These are phyloP conservation scores for Aurinia saxatilis DNA, from an alignment of 345 rosid genomes.

Conservation along the genomic window DNA sequence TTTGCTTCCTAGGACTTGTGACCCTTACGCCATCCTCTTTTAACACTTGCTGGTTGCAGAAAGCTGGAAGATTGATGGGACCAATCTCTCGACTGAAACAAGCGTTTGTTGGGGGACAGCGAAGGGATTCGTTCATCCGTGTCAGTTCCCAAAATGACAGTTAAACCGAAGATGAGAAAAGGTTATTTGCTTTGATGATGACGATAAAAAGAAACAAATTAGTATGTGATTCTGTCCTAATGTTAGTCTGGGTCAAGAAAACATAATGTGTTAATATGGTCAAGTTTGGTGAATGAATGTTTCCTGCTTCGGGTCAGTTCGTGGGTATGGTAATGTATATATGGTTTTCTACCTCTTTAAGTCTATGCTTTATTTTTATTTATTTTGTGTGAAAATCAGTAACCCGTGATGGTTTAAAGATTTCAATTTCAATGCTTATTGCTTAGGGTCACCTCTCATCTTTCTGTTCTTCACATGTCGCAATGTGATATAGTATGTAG, in stretches of 20 bases:
- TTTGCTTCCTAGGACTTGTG: background rate
- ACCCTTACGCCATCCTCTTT: background rate
- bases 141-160: slow-evolving; percentile 42
- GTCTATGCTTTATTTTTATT: background rate
- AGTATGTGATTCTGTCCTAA: background rate
- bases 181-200: slow-evolving; percentile 19
- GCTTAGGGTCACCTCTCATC: too few relatives aligned
- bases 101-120: slow-evolving; percentile 69
- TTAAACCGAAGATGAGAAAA: background rate
- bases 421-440: too few relatives aligned
- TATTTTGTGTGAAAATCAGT: background rate
- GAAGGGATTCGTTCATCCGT: slow-evolving; percentile 53
- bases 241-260: background rate
- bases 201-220: background rate
- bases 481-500: too few relatives aligned
- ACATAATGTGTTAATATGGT: background rate
- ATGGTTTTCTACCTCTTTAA: background rate
- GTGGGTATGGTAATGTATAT: slow-evolving; percentile 8
- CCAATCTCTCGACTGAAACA: slow-evolving; percentile 76
- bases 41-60: slow-evolving; percentile 33
- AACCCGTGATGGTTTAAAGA: too few relatives aligned
- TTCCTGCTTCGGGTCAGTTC: background rate
- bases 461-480: too few relatives aligned
- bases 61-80: slow-evolving; percentile 53
- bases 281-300: background rate